Percentiles rank a stretch among this genome's conserved stretches.
phyloP scores from a whole-genome alignment of 495 filamentous ascomycete genomes.

The Chaetomium fimeti region DNA sequence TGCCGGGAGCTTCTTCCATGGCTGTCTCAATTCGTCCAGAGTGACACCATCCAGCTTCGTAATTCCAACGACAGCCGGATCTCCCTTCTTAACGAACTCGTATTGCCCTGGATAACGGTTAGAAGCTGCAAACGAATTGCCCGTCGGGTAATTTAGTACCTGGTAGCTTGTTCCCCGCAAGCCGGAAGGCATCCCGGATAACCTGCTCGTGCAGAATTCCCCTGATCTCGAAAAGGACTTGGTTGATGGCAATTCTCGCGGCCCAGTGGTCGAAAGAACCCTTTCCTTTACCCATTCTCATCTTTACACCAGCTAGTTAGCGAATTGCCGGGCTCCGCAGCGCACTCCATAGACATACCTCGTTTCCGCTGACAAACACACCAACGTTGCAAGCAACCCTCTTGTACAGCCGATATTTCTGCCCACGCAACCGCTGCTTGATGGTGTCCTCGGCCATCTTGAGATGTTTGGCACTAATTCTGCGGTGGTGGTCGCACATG shows the following conservation, averaged over 20 bases:
- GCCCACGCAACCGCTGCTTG: conserved; percentile 78
- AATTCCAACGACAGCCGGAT: conserved; percentile 83
- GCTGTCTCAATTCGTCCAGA: conserved; percentile 71
- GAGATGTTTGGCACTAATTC: conserved; percentile 82
- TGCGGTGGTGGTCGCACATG: conserved; percentile 88
- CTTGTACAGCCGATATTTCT: conserved; percentile 90
- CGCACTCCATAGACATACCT: conserved; percentile 49
- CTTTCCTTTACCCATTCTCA: conserved; percentile 98
- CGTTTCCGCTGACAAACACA: conserved; percentile 93
- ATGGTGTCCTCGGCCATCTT: conserved; percentile 91
- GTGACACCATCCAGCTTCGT: conserved; percentile 89
- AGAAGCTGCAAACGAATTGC: conserved; percentile 15
- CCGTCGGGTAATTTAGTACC: conserved; percentile 52
- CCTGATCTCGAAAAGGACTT: conserved; percentile 87
- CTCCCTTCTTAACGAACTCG: conserved; percentile 92
- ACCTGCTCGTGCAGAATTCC: conserved; percentile 93
- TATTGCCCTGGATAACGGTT: conserved; percentile 64
- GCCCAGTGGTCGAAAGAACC: conserved; percentile 97
- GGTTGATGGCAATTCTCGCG: conserved; percentile 77
- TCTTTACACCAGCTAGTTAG: conserved; percentile 39
- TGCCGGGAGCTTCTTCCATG: conserved; percentile 63
- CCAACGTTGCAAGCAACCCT: conserved; percentile 86
- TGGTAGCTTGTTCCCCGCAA: conserved; percentile 93
- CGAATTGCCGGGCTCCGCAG: not conserved
- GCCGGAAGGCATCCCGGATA: conserved; percentile 85